These are phyloP conservation scores for Stagonosporopsis cucurbitacearum DNA, from an alignment of 2,329 filamentous ascomycete species.

Conservation along the genomic window DNA sequence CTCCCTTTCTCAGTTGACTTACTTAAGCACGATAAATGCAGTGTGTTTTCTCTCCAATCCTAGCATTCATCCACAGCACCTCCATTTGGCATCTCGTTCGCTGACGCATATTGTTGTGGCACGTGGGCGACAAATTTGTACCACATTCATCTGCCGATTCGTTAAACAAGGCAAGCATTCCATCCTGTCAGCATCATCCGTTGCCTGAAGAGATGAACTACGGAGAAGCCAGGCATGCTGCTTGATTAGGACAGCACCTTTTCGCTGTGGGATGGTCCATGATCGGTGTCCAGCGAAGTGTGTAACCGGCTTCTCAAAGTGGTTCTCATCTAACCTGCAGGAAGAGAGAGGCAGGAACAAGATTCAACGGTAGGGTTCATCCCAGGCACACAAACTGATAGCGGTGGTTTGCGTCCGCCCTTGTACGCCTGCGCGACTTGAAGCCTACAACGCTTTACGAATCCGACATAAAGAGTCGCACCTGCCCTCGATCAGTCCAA, in stretches of 20 bases:
- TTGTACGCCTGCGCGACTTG: constrained; percentile 3
- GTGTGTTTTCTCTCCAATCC: not conserved
- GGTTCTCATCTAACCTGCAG: constrained; percentile 1
- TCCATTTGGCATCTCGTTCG: constrained; percentile 2
- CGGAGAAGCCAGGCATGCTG: not conserved
- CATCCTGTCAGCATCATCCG: constrained; percentile 10
- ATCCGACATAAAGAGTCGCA: not conserved
- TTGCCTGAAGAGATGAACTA: constrained; percentile 2
- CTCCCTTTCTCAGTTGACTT: constrained; percentile 3
- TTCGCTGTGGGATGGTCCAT: not conserved
- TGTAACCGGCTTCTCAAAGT: not conserved
- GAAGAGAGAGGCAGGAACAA: not conserved
- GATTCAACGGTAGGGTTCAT: not conserved
- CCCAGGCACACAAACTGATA: constrained; percentile 9
- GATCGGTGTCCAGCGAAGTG: not conserved
- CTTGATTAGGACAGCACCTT: constrained; percentile 6
- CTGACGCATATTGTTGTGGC: constrained; percentile 8
- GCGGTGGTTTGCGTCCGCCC: constrained; percentile 3
- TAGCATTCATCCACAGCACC: not conserved
- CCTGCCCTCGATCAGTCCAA: not conserved
- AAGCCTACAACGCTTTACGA: constrained; percentile 1
- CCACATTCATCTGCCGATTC: constrained; percentile 15
- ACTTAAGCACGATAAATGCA: not conserved
- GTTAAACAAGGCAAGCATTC: constrained; percentile 7
- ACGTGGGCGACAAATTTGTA: constrained; percentile 6